Conservation (phyloP, 129 eudicot genomes). For the Mikania micrantha region DNA sequence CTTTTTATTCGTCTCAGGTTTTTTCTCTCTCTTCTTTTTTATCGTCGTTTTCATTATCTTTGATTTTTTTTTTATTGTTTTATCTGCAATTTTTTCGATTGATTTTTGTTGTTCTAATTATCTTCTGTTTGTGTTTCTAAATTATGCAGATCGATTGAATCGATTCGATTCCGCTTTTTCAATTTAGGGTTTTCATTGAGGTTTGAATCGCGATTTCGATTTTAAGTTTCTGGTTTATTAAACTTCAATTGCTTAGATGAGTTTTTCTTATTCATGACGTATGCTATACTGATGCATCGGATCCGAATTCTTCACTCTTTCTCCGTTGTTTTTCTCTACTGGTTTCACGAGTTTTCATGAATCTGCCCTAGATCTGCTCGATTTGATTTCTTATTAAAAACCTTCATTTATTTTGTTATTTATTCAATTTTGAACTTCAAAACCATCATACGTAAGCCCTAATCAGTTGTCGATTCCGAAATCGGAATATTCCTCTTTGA, state of each 20-base stretch:
- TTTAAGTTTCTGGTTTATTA: neutral
- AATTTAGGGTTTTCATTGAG: slow-evolving; percentile 10
- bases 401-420: neutral
- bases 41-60: neutral
- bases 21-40: neutral
- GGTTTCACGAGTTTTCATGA: slow-evolving; percentile 84
- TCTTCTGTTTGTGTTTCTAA: neutral
- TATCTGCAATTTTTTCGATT: neutral
- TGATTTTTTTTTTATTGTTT: neutral
- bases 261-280: slow-evolving; percentile 29
- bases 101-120: neutral
- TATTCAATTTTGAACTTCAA: neutral
- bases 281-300: slow-evolving; percentile 44
- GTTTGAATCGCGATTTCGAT: neutral
- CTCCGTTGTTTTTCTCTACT: slow-evolving; percentile 75
- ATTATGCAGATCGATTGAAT: slow-evolving; percentile 22
- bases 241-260: slow-evolving; percentile 18
- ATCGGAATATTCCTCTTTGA: neutral
- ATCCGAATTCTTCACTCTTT: slow-evolving; percentile 72
- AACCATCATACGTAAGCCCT: neutral
- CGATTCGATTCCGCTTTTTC: neutral
- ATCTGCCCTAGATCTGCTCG: neutral
- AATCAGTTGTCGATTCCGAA: neutral
- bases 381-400: neutral
- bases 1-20: slow-evolving; percentile 19